Evolutionary conservation across 257 asterid genomes (phyloP).

Genomic region (Lantana camara): DNA sequence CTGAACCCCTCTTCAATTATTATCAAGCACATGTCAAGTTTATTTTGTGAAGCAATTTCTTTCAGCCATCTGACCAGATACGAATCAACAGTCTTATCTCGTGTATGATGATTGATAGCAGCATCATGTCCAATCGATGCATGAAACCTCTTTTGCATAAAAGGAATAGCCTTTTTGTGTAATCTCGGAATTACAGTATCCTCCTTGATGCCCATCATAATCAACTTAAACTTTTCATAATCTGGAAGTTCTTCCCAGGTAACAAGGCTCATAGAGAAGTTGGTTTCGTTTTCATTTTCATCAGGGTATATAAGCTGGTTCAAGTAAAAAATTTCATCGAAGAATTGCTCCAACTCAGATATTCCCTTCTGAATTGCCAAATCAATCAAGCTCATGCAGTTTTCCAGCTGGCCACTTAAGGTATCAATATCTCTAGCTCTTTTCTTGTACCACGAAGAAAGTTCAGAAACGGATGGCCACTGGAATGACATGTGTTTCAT

Average conservation of each 20-base stretch:
- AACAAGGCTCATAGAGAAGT: conserved; percentile 64
- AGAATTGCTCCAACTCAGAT: conserved; percentile 68
- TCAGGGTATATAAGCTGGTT: conserved; percentile 75
- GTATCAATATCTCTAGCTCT: conserved; percentile 90
- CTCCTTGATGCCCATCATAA: conserved; percentile 67
- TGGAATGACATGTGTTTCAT: conserved; percentile 58
- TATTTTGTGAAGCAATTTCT: conserved; percentile 75
- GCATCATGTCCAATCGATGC: conserved; percentile 33
- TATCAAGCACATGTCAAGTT: conserved; percentile 67
- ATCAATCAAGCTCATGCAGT: conserved; percentile 80
- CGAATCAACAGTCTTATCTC: conserved; percentile 50
- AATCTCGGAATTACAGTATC: conserved; percentile 65
- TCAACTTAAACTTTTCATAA: conserved; percentile 85
- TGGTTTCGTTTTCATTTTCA: conserved; percentile 49
- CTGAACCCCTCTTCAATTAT: conserved; percentile 80
- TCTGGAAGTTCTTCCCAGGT: conserved; percentile 84
- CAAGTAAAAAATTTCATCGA: conserved; percentile 73
- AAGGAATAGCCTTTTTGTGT: conserved; percentile 75
- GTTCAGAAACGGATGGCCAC: conserved; percentile 88
- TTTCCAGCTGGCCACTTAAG: conserved; percentile 92
- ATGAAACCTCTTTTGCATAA: conserved; percentile 61
- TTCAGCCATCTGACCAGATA: conserved; percentile 87
- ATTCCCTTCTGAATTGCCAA: conserved; percentile 83
- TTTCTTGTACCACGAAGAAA: conserved; percentile 84
- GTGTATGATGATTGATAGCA: conserved; percentile 32